phyloP scores from a whole-genome alignment of 78 protist genomes.

The Dictyostelium brefeldianum region DNA sequence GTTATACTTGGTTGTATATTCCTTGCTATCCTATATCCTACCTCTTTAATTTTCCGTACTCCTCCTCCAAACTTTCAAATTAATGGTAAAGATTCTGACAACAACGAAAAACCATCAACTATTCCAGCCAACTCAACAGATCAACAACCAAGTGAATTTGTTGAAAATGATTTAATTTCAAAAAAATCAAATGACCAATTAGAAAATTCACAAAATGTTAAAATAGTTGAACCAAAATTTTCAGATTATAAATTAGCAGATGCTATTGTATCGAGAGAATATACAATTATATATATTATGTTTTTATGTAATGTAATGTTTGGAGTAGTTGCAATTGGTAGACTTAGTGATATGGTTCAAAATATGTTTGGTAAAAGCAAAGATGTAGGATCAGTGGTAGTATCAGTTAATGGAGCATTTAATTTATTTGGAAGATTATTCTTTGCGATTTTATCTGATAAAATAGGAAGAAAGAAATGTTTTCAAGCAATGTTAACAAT shows the following conservation, averaged over 20 bases:
- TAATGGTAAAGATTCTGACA: background rate
- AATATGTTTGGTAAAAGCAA: conserved; percentile 69
- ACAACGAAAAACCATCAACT: background rate
- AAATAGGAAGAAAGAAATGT: conserved; percentile 56
- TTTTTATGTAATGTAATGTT: conserved; percentile 47
- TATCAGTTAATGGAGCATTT: conserved; percentile 75
- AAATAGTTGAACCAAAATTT: background rate
- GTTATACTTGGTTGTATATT: conserved; percentile 65
- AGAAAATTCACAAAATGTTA: background rate
- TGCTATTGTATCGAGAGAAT: conserved; percentile 12
- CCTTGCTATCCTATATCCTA: background rate
- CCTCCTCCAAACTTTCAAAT: conserved; percentile 77
- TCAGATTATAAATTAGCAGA: background rate
- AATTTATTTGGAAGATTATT: conserved; percentile 81
- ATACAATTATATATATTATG: conserved; percentile 48
- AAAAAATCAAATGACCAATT: background rate
- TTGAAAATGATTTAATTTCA: background rate
- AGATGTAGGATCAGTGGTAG: conserved; percentile 48
- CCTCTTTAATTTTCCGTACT: conserved; percentile 46
- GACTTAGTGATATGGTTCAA: conserved; percentile 72
- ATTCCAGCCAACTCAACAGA: no score
- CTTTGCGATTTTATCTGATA: conserved; percentile 45
- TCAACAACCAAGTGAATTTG: no score
- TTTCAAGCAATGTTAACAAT: background rate
- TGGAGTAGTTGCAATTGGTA: conserved; percentile 71